Conservation (phyloP, 1,284 basidiomycete species). For the Boletus sp. region DNA sequence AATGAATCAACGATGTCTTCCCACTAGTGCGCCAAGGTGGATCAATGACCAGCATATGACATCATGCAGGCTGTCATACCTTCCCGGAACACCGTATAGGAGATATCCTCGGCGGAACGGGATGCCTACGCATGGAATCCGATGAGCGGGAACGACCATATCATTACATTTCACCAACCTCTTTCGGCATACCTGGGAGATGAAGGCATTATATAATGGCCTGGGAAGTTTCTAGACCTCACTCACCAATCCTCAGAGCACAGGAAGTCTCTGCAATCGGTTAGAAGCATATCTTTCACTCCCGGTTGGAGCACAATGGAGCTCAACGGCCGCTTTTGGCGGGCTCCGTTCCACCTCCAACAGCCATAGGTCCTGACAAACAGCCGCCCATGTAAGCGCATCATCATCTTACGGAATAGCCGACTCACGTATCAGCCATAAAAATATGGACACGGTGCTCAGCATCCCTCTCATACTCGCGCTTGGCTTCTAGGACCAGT, state of each 20-base stretch:
- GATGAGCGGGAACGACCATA: conserved; percentile 21
- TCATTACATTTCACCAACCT: conserved; percentile 45
- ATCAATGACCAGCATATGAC: conserved; percentile 10
- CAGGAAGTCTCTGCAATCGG: conserved; percentile 80
- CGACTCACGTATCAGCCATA: conserved; percentile 76
- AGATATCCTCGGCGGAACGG: conserved; percentile 84
- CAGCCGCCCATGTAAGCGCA: conserved; percentile 8
- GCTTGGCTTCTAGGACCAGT: conserved; percentile 78
- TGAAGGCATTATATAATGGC: conserved; percentile 12
- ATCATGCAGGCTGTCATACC: conserved; percentile 40
- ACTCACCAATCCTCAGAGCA: conserved; percentile 77
- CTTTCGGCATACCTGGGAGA: conserved; percentile 73
- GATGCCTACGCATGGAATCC: conserved; percentile 51
- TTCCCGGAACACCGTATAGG: conserved; percentile 78
- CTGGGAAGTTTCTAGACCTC: conserved; percentile 8
- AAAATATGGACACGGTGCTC: conserved; percentile 84
- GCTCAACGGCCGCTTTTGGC: conserved; percentile 81
- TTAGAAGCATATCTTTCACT: conserved; percentile 82
- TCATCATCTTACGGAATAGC: conserved; percentile 10
- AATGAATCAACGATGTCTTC: conserved; percentile 81
- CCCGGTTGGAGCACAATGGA: conserved; percentile 82
- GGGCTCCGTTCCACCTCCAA: conserved; percentile 83
- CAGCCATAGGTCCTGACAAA: conserved; percentile 56
- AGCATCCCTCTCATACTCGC: conserved; percentile 82
- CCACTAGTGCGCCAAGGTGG: conserved; percentile 48